A percentile compares a stretch with the other conserved stretches of the same genome.
Evolutionary conservation across 306 rosid genomes (phyloP).

Genomic region (Prunus armeniaca): DNA sequence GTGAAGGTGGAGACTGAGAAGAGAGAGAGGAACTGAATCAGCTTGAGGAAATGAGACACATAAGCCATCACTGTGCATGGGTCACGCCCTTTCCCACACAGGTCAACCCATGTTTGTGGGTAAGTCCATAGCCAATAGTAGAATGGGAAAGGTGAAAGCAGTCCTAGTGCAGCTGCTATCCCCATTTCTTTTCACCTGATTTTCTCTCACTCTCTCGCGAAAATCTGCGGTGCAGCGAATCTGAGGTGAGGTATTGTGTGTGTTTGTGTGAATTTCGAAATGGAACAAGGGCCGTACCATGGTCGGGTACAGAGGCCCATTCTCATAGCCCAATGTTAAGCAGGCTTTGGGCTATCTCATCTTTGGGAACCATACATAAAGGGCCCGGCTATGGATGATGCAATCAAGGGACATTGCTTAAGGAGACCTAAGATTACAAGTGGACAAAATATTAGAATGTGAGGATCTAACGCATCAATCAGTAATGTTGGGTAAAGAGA

Average conservation of each 20-base stretch:
- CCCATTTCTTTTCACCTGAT: slow-evolving; percentile 36
- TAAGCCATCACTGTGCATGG: slow-evolving; percentile 73
- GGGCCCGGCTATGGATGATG: too few species aligned
- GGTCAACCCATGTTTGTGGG: slow-evolving; percentile 73
- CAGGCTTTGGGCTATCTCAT: not conserved
- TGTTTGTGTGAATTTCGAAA: not conserved
- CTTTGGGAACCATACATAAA: not conserved
- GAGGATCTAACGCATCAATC: too few species aligned
- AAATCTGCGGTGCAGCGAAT: not conserved
- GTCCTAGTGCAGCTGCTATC: slow-evolving; percentile 45
- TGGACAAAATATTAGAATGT: too few species aligned
- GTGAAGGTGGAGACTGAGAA: slow-evolving; percentile 59
- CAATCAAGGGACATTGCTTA: too few species aligned
- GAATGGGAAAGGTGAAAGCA: slow-evolving; percentile 68
- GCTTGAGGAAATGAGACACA: slow-evolving; percentile 58
- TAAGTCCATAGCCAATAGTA: slow-evolving; percentile 63
- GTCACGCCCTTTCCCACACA: slow-evolving; percentile 70
- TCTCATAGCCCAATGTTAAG: not conserved
- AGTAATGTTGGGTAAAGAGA: too few species aligned
- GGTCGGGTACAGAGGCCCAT: not conserved
- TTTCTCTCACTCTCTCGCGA: slow-evolving; percentile 24
- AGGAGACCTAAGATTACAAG: too few species aligned
- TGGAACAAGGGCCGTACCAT: not conserved
- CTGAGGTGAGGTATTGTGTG: not conserved
- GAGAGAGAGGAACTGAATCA: slow-evolving; percentile 66